phyloP scores from a whole-genome alignment of 768 basidiomycete genomes.

The Podaxis sp. region DNA sequence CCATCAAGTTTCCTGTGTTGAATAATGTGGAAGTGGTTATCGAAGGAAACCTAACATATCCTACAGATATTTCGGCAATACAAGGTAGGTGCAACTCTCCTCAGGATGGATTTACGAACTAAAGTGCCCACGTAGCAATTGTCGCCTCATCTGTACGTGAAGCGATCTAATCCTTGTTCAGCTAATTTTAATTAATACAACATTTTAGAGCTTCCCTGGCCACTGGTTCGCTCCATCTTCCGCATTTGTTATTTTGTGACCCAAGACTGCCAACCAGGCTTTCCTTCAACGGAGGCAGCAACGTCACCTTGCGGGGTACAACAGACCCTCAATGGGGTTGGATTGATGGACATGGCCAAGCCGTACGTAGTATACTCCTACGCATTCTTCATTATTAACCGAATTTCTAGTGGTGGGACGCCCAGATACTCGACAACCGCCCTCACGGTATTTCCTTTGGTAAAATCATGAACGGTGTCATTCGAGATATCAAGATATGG shows the following conservation, averaged over 20 bases:
- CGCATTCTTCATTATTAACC: neutral
- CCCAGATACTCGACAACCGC: constrained; percentile 49
- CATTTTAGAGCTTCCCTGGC: constrained; percentile 42
- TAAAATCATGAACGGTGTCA: constrained; percentile 53
- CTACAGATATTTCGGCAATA: constrained; percentile 46
- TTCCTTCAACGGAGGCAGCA: constrained; percentile 51
- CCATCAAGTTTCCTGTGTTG: constrained; percentile 53
- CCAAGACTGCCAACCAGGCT: constrained; percentile 39
- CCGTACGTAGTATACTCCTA: constrained; percentile 26
- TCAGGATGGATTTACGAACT: neutral
- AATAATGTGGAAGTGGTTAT: constrained; percentile 58
- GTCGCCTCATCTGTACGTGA: constrained; percentile 45
- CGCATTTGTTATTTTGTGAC: neutral
- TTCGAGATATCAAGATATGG: constrained; percentile 58
- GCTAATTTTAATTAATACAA: neutral
- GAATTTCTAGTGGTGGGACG: constrained; percentile 55
- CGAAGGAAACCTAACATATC: constrained; percentile 60
- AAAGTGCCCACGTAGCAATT: constrained; percentile 29
- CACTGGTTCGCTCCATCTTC: constrained; percentile 34
- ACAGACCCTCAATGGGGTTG: constrained; percentile 61
- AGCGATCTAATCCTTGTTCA: neutral
- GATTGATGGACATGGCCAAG: constrained; percentile 62
- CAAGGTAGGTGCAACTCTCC: constrained; percentile 36
- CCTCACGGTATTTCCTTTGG: constrained; percentile 56
- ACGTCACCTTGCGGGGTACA: constrained; percentile 58